Percentiles rank a stretch among this genome's conserved stretches.
Conservation (phyloP, 768 basidiomycete species). For the Phaeolepiota aurea region DNA sequence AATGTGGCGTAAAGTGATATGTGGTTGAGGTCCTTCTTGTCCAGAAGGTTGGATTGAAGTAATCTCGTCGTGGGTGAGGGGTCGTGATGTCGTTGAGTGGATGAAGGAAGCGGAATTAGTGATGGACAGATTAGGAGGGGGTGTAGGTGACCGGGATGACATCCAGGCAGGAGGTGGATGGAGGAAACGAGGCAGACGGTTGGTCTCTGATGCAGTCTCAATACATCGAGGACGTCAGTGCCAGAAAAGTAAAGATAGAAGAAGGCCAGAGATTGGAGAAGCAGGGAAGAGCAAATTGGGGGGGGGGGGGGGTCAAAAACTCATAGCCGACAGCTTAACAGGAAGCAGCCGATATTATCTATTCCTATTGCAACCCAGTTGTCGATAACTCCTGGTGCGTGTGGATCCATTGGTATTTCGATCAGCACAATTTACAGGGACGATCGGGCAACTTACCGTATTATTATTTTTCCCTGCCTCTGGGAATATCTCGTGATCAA, state of each 20-base stretch:
- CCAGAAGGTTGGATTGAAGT: slow-evolving; percentile 14
- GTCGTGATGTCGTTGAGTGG: slow-evolving; percentile 34
- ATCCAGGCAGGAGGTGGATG: slow-evolving; percentile 28
- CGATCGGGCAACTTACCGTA: slow-evolving; percentile 9
- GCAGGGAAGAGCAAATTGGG: no score
- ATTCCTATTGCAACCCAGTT: slow-evolving; percentile 17
- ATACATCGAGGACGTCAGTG: slow-evolving; percentile 29
- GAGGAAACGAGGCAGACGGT: slow-evolving; percentile 24
- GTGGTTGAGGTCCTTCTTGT: slow-evolving; percentile 16
- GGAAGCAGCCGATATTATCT: slow-evolving; percentile 11
- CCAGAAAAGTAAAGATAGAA: slow-evolving; percentile 4
- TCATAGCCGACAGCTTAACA: slow-evolving; percentile 11
- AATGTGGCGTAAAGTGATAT: slow-evolving; percentile 13
- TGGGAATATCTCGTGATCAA: slow-evolving; percentile 8
- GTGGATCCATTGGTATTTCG: neutral
- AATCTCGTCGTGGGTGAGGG: slow-evolving; percentile 26
- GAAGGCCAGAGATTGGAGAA: neutral
- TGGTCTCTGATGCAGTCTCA: slow-evolving; percentile 32
- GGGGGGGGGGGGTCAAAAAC: neutral
- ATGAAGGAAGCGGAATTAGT: slow-evolving; percentile 26
- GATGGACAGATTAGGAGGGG: slow-evolving; percentile 30
- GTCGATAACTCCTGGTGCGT: neutral
- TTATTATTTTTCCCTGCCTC: slow-evolving; percentile 15
- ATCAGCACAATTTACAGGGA: slow-evolving; percentile 5
- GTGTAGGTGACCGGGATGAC: slow-evolving; percentile 40